phyloP scores from a whole-genome alignment of 768 basidiomycete species.

The Hygrophoropsis aurantiaca region DNA sequence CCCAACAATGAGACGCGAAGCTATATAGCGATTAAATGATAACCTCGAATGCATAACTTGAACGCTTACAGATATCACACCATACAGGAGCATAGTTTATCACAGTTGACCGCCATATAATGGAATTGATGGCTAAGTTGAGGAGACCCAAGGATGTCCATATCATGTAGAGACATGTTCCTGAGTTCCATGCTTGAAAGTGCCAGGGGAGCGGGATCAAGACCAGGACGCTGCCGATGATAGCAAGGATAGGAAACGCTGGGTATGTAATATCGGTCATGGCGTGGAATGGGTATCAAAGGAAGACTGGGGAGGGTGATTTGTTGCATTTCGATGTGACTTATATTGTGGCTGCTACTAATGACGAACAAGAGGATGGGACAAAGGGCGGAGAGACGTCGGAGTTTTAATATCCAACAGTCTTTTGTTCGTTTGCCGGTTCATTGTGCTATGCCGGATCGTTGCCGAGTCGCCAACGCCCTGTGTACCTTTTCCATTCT shows the following conservation, averaged over 20 bases:
- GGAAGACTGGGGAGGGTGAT: too few species aligned
- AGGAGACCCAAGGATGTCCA: slow-evolving; percentile 66
- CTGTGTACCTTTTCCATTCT: too few species aligned
- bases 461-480: too few species aligned
- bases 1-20: slow-evolving; percentile 35
- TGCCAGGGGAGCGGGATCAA: slow-evolving; percentile 58
- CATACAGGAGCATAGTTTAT: slow-evolving; percentile 57
- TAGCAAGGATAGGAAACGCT: slow-evolving; percentile 35
- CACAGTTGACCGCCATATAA: slow-evolving; percentile 66
- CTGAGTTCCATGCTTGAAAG: slow-evolving; percentile 69
- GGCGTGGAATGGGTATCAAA: background rate
- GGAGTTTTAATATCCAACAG: too few species aligned
- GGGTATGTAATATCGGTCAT: slow-evolving; percentile 29
- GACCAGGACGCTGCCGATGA: slow-evolving; percentile 39
- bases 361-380: too few species aligned
- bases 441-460: too few species aligned
- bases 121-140: slow-evolving; percentile 60
- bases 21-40: too few species aligned
- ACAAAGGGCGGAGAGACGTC: too few species aligned
- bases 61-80: slow-evolving; percentile 63
- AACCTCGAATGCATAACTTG: too few species aligned
- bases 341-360: too few species aligned
- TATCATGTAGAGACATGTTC: slow-evolving; percentile 69
- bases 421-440: too few species aligned
- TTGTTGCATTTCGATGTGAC: too few species aligned